A percentile compares a stretch with the other conserved stretches of the same genome.
phyloP scores from a whole-genome alignment of 139 green algal genomes.

The Parachlorella kessleri region DNA sequence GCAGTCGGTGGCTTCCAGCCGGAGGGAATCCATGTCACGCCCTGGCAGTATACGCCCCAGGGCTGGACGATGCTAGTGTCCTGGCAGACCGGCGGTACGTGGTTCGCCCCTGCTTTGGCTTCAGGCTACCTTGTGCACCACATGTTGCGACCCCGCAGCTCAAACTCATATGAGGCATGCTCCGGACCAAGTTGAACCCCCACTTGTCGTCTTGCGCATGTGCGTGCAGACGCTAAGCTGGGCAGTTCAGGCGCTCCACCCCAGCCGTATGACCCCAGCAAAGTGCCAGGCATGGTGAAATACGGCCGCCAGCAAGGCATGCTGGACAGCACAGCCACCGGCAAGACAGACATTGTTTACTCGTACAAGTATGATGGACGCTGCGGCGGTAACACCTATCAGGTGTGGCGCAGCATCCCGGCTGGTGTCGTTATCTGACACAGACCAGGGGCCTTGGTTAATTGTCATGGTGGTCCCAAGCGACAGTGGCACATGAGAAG shows the following conservation, averaged over 20 bases:
- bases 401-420: no score
- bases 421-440: no score
- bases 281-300: background rate
- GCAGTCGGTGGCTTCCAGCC: background rate
- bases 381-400: background rate
- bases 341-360: background rate
- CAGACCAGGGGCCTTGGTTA: no score
- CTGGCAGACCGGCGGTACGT: background rate
- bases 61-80: background rate
- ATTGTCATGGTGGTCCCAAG: no score
- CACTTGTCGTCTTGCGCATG: background rate
- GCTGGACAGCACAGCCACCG: background rate
- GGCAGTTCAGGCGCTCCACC: background rate
- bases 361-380: background rate
- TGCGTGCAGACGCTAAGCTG: background rate
- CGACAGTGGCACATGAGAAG: no score
- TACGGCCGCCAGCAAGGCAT: background rate
- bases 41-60: background rate
- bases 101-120: background rate
- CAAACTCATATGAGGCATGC: background rate
- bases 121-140: no score
- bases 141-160: background rate
- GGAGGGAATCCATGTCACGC: background rate
- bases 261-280: background rate
- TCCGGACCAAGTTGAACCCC: background rate